Conservation (phyloP, 106 monocot species). For the Cymbidium sinense region DNA sequence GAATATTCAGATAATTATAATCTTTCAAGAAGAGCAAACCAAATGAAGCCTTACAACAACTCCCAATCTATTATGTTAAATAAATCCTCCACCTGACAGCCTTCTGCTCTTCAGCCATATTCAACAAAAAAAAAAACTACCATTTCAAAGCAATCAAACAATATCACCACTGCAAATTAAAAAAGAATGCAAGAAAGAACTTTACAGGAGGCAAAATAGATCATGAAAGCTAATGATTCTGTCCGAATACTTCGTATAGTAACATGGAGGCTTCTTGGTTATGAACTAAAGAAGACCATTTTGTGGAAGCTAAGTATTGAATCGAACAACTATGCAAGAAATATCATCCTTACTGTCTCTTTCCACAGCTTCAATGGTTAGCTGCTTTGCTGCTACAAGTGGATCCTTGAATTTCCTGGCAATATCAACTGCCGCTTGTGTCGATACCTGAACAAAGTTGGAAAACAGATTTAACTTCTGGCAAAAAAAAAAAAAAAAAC, state of each 20-base stretch:
- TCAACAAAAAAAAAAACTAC: no score
- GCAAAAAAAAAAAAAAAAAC: no score
- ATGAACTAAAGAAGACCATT: background rate
- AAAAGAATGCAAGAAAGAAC: background rate
- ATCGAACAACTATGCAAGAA: constrained; percentile 64
- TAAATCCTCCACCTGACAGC: background rate
- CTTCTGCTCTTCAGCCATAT: background rate
- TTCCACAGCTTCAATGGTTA: constrained; percentile 44
- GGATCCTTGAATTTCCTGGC: constrained; percentile 50
- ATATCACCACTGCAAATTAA: background rate
- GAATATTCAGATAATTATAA: background rate
- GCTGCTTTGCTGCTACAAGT: constrained; percentile 47
- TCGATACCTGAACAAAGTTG: constrained; percentile 37
- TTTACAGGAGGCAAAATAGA: background rate
- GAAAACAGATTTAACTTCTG: background rate
- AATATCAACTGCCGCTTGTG: constrained; percentile 61
- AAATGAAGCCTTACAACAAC: background rate
- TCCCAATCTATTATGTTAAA: background rate
- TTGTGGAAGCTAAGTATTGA: constrained; percentile 19
- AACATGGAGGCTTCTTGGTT: no score
- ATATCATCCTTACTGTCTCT: constrained; percentile 74
- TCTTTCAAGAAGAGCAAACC: background rate
- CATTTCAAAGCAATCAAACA: constrained; percentile 5
- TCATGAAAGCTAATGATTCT: background rate
- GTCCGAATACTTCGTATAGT: background rate